Percentiles rank a stretch among this genome's conserved stretches.
phyloP scores from a whole-genome alignment of 208 protist species.

The Phytomonas sp. region DNA sequence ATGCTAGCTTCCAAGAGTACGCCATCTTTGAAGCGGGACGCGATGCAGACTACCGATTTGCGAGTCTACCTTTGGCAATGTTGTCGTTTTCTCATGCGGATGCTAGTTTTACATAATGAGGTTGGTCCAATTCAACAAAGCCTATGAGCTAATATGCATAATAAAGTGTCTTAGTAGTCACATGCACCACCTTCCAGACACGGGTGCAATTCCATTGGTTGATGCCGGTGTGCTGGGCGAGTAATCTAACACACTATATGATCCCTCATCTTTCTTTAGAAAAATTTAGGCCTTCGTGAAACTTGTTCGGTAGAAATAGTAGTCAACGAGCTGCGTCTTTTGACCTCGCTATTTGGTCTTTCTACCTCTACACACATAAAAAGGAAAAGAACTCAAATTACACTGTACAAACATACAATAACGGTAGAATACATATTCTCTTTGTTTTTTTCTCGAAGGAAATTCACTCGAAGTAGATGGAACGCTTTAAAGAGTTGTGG shows the following conservation, averaged over 20 bases:
- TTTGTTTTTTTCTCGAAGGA: slow-evolving; percentile 7
- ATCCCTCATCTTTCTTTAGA: background rate
- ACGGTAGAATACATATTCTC: background rate
- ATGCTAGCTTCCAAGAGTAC: background rate
- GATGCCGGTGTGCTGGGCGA: background rate
- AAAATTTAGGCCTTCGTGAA: background rate
- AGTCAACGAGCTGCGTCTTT: background rate
- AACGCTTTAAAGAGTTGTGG: slow-evolving; percentile 26
- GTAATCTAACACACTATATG: background rate
- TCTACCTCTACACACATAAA: background rate
- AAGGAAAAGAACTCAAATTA: background rate
- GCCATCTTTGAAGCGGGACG: background rate
- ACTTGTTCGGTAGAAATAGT: background rate
- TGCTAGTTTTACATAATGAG: background rate
- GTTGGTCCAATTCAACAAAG: background rate
- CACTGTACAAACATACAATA: background rate
- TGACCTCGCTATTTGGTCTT: background rate
- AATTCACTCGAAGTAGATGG: slow-evolving; percentile 14
- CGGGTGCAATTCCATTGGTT: background rate
- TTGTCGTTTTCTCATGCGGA: background rate
- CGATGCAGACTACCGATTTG: background rate
- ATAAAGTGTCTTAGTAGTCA: background rate
- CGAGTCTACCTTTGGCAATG: background rate
- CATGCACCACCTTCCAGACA: background rate
- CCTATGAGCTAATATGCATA: background rate